Evolutionary conservation across 2,329 filamentous ascomycete species (phyloP), one percentile per base, ranked within the genome.

Genomic region (Paraconiothyrium sp.): DNA sequence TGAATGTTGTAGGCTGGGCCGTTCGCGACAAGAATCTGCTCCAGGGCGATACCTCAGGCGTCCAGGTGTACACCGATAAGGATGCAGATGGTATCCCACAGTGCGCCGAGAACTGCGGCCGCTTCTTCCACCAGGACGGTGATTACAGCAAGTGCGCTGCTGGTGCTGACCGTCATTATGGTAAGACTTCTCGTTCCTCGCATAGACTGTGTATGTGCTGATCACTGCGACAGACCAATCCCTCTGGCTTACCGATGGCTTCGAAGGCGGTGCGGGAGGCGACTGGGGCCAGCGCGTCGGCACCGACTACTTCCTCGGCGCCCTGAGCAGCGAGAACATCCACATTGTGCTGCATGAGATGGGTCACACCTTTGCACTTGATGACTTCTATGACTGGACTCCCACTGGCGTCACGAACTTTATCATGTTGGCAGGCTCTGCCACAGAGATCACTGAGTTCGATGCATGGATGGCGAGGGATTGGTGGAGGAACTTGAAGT

Each of bases 391-490:
- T 64, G 80, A 83, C 69, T 84, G 80, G 81, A 80, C 76, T 22
- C 81, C 82, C 0, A 74, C 73, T 6, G 81, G 81, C 6, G 65
- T 80, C 35, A 67, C 69, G 8, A 80, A 74, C 67, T 84, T 84
- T 70, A 76, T 84, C 63, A 83, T 84, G 82, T 67, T 78, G 48
- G 81, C 82, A 51, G 82, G 82, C 4, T 79, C 78, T 49, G 72
- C 82, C 1, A 72, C 67, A 22, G 61, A 75, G 50, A 76, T 84
- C 22, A 84, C 82, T 2, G 81, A 84, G 46, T 84, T 84, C 52
- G 82, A 84, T 56, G 80, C 79, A 22, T 84, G 82, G 82, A 84
- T 84, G 82, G 68, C 80, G 50, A 70, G 81, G 1, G 81, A 84
- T 67, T 84, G 81, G 81, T 84, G 81, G 81, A 75, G 75, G 64